A percentile compares a stretch with the other conserved stretches of the same genome.
These are phyloP conservation scores for Astrocystis sublimbata DNA, from an alignment of 495 filamentous ascomycete genomes.

Conservation along the genomic window DNA sequence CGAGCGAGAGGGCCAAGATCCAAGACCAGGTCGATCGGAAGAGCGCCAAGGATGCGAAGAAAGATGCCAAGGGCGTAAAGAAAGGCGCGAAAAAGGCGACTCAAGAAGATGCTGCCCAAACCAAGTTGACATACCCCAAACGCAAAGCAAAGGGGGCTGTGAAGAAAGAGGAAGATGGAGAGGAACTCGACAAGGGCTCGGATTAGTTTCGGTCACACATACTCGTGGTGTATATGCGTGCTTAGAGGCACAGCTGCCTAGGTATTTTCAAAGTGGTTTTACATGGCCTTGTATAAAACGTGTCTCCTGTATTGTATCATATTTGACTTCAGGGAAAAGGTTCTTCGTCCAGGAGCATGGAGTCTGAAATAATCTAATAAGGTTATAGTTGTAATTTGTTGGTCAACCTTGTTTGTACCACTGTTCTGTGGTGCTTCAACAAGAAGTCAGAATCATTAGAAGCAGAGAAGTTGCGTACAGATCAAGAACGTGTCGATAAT, in stretches of 20 bases:
- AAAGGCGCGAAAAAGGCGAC: no score
- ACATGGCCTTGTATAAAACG: background rate
- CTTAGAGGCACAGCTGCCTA: background rate
- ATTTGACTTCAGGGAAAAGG: background rate
- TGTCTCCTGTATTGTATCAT: background rate
- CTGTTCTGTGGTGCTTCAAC: no score
- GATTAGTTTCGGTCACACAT: slow-evolving; percentile 23
- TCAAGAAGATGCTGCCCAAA: no score
- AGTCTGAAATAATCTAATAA: background rate
- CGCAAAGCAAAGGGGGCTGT: slow-evolving; percentile 31
- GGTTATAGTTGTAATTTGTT: no score
- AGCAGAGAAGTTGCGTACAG: no score
- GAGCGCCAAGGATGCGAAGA: slow-evolving; percentile 53
- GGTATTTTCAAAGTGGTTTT: background rate
- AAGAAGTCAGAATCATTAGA: no score
- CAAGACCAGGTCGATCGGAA: slow-evolving; percentile 76
- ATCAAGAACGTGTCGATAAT: background rate
- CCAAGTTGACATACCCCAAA: no score
- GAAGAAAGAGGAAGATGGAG: slow-evolving; percentile 35
- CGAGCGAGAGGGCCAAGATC: slow-evolving; percentile 67
- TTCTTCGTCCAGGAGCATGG: slow-evolving; percentile 8
- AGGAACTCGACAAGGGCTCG: slow-evolving; percentile 39
- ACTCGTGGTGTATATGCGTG: background rate
- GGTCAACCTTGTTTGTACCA: background rate
- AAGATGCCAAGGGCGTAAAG: no score